phyloP scores from a whole-genome alignment of 163 green algal genomes.

The Volvox carteri region DNA sequence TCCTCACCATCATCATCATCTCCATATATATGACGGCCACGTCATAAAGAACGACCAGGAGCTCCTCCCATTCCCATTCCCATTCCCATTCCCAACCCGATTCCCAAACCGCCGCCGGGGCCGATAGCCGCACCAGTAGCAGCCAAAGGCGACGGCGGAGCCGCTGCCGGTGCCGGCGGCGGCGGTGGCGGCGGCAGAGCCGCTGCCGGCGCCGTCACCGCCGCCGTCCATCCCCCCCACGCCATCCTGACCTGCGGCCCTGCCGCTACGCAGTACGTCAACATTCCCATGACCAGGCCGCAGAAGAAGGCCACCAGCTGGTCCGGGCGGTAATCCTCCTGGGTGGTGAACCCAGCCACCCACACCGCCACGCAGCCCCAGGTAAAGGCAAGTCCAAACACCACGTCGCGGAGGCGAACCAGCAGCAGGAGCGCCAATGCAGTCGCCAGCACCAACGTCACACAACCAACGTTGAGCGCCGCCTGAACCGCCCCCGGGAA shows the following conservation, averaged over 20 bases:
- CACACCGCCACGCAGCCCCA: constrained; percentile 10
- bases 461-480: constrained; percentile 7
- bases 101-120: too few species aligned
- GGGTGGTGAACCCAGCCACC: constrained; percentile 23
- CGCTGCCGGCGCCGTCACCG: not conserved
- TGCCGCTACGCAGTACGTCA: constrained; percentile 37
- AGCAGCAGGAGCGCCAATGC: constrained; percentile 18
- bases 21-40: too few species aligned
- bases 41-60: too few species aligned
- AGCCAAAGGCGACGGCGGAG: too few species aligned
- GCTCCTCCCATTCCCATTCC: too few species aligned
- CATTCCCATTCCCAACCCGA: too few species aligned
- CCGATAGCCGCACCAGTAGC: too few species aligned
- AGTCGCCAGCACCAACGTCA: not conserved
- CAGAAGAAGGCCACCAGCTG: constrained; percentile 46
- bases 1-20: too few species aligned
- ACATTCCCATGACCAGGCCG: constrained; percentile 6
- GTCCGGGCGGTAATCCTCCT: constrained; percentile 27
- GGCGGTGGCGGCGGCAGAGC: too few species aligned
- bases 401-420: not conserved
- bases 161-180: too few species aligned
- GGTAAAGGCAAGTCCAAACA: constrained; percentile 40
- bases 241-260: not conserved
- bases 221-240: not conserved
- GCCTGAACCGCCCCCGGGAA: not conserved